A percentile compares a stretch with the other conserved stretches of the same genome.
Conservation (phyloP, 352 stramenopile genomes). For the Phytophthora melonis region DNA sequence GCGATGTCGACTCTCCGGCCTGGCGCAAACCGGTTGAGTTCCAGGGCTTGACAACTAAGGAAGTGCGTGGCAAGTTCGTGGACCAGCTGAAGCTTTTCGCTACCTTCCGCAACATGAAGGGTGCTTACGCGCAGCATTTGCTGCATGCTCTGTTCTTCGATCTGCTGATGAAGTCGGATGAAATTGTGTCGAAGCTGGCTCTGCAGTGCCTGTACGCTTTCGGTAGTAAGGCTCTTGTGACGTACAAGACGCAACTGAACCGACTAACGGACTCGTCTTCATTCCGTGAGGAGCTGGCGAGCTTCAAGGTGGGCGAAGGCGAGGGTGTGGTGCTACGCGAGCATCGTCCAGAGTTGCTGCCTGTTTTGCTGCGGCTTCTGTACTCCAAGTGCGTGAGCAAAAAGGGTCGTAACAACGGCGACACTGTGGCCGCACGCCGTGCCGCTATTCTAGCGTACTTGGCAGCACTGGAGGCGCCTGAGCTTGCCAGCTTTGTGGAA, state of each 20-base stretch:
- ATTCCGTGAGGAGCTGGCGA: slow-evolving; percentile 93
- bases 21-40: slow-evolving; percentile 47
- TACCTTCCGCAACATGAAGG: slow-evolving; percentile 89
- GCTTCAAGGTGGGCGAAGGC: slow-evolving; percentile 85
- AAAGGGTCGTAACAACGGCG: slow-evolving; percentile 83
- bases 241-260: slow-evolving; percentile 90
- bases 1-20: slow-evolving; percentile 29
- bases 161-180: slow-evolving; percentile 92
- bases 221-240: slow-evolving; percentile 79
- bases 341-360: slow-evolving; percentile 82
- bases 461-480: slow-evolving; percentile 72
- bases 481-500: slow-evolving; percentile 89
- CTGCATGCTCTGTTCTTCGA: slow-evolving; percentile 89
- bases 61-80: slow-evolving; percentile 81
- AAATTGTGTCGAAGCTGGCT: slow-evolving; percentile 85
- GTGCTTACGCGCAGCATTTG: slow-evolving; percentile 79
- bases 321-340: slow-evolving; percentile 77
- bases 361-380: slow-evolving; percentile 89
- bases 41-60: slow-evolving; percentile 71
- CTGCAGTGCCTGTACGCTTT: slow-evolving; percentile 90
- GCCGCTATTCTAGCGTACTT: slow-evolving; percentile 92
- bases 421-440: slow-evolving; percentile 88
- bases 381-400: slow-evolving; percentile 93
- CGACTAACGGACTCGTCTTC: slow-evolving; percentile 80
- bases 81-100: slow-evolving; percentile 87